Evolutionary conservation across 305 asterid species (phyloP).

Genomic region (Solanum hybrid): DNA sequence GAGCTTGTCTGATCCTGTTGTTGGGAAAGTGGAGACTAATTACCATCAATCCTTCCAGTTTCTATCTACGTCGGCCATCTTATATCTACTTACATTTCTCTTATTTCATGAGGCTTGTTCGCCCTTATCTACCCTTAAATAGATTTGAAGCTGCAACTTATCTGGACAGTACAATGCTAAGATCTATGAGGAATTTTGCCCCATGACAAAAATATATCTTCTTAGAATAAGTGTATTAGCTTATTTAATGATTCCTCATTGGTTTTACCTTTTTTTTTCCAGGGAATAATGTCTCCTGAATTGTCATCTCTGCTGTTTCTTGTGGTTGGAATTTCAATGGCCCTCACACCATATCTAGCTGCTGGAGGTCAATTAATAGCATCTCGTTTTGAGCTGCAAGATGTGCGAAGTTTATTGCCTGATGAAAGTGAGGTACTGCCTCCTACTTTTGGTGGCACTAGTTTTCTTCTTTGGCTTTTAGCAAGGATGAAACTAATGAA

Average conservation of each 20-base stretch:
- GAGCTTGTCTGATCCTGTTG: background rate
- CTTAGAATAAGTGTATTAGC: background rate
- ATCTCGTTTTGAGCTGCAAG: constrained; percentile 93
- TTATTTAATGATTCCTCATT: background rate
- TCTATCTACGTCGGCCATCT: background rate
- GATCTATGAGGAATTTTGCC: background rate
- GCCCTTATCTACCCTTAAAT: background rate
- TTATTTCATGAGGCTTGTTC: background rate
- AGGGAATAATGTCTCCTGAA: constrained; percentile 94
- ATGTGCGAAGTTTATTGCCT: constrained; percentile 93
- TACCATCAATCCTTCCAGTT: background rate
- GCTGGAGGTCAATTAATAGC: constrained; percentile 99
- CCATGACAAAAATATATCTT: background rate
- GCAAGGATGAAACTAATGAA: background rate
- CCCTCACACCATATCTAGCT: constrained; percentile 95
- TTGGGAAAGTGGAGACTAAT: background rate
- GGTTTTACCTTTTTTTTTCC: constrained; percentile 12
- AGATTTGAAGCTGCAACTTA: background rate
- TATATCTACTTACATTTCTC: background rate
- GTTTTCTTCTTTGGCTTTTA: constrained; percentile 2
- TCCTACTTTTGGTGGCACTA: constrained; percentile 7
- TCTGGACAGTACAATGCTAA: background rate
- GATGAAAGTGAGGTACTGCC: constrained; percentile 88
- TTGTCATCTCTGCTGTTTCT: constrained; percentile 92
- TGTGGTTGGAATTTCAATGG: constrained; percentile 98